Evolutionary conservation across 2,329 filamentous ascomycete species (phyloP), one percentile per base, ranked within the genome.

Genomic region (Neospermospora avenae): DNA sequence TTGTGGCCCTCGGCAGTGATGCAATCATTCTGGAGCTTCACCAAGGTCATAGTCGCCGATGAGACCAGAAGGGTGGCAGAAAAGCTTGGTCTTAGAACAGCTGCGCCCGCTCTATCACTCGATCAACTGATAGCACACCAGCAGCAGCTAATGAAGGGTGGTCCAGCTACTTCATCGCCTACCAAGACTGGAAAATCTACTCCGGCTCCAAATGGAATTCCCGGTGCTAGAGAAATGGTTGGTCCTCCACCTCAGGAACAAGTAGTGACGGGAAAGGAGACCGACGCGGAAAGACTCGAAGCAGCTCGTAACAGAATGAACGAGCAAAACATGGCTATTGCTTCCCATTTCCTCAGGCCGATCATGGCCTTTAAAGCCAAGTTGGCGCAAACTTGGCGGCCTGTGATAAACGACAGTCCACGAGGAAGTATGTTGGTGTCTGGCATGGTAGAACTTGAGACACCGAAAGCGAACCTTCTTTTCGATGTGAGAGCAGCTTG

Each of bases 401-500:
- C 75, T 0, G 72, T 77, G 6, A 72, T 70, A 48, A 72, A 73
- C 7, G 72, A 76, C 2, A 80, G 81, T 0, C 79, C 77, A 4
- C 74, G 79, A 11, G 84, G 84, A 4, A 79, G 78, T 55, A 74
- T 86, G 49, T 70, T 74, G 1, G 76, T 86, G 1, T 79, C 79
- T 16, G 84, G 84, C 0, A 69, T 84, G 11, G 77, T 87, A 1
- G 80, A 85, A 63, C 59, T 86, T 1, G 74, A 78, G 42, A 76
- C 80, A 2, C 70, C 78, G 1, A 76, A 72, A 22, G 77, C 77
- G 0, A 74, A 75, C 53, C 69, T 85, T 57, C 76, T 78, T 2
- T 73, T 85, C 13, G 80, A 84, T 61, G 81, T 83, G 2, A 60
- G 72, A 11, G 80, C 77, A 1, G 83, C 78, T 71, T 87, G 82